Percentiles rank a stretch among this genome's conserved stretches.
These are phyloP conservation scores for Aspergillus bertholletiae DNA, from an alignment of 495 filamentous ascomycete genomes.

Conservation along the genomic window DNA sequence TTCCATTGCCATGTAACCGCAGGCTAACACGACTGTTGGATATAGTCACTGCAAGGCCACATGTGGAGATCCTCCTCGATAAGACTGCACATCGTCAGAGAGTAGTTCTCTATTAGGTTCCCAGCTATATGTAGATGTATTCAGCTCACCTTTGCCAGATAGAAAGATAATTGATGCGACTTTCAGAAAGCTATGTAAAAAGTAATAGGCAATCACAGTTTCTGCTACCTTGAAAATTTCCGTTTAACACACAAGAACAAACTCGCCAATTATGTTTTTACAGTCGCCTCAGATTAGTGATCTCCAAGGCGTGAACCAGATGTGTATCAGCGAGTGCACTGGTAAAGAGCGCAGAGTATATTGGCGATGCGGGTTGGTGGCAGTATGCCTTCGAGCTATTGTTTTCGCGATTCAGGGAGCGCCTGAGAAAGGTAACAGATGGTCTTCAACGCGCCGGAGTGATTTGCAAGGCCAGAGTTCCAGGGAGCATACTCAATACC, in stretches of 20 bases:
- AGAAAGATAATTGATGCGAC: not conserved
- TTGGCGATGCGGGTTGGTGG: not conserved
- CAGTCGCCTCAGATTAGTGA: not conserved
- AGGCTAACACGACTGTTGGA: conserved; percentile 6
- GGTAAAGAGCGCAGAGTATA: not conserved
- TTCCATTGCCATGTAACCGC: conserved; percentile 17
- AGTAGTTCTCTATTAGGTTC: no score
- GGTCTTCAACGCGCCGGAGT: not conserved
- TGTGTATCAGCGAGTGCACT: not conserved
- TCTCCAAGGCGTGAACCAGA: not conserved
- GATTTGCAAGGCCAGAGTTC: conserved; percentile 12
- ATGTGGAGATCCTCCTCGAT: conserved; percentile 3
- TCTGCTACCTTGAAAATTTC: not conserved
- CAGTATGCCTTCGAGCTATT: not conserved
- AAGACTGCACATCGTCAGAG: no score
- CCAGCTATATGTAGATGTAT: not conserved
- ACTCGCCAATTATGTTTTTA: no score
- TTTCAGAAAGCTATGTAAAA: not conserved
- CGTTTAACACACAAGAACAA: no score
- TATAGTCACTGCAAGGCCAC: not conserved
- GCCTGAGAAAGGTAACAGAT: not conserved
- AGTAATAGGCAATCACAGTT: not conserved
- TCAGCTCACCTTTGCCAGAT: not conserved
- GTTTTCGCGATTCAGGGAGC: not conserved
- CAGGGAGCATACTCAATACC: conserved; percentile 5